Evolutionary conservation across 345 rosid species (phyloP), one percentile per base, ranked within the genome.

Genomic region (Excoecaria cochinchinensis): DNA sequence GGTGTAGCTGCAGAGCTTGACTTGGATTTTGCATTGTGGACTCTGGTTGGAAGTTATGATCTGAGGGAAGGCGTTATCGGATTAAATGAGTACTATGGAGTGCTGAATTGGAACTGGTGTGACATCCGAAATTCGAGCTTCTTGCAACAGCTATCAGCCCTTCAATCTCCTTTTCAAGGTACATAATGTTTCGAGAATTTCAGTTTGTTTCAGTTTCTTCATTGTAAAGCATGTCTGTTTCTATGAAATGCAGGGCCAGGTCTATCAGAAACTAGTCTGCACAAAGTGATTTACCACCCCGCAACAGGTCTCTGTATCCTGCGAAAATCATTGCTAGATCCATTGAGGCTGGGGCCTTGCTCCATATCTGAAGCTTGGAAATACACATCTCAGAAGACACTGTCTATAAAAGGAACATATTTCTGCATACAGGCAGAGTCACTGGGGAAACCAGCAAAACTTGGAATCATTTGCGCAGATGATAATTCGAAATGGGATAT

Each of bases 21-120:
- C 81, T 74, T 88, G 19, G 98, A 96, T 59, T 93, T 92, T 97
- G 91, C 95, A 0, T 44, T 89, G 21, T 96, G 98, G 99, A 91
- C 97, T 0, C 47, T 93, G 12, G 90, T 80, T 22, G 98, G 98
- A 64, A 90, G 97, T 56, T 96, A 93, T 77, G 89, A 93, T 82
- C 44, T 93, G 21, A 86, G 97, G 80, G 84, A 93, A 78, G 98
- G 98, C 6, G 88, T 74, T 0, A 25, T 72, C 8, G 99, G 97
- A 15, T 14, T 83, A 74, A 79, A 76, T 57, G 99, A 96, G 82
- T 74, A 77, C 60, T 96, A 90, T 44, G 98, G 99, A 48, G 40
- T 81, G 16, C 64, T 93, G 84, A 69, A 89, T 62, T 83, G 84
- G 80, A 85, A 89, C 74, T 92, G 98, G 99, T 19, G 74, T 62